These are phyloP conservation scores for Decorospora gaudefroyi DNA, from an alignment of 2,329 filamentous ascomycete genomes.

Conservation along the genomic window DNA sequence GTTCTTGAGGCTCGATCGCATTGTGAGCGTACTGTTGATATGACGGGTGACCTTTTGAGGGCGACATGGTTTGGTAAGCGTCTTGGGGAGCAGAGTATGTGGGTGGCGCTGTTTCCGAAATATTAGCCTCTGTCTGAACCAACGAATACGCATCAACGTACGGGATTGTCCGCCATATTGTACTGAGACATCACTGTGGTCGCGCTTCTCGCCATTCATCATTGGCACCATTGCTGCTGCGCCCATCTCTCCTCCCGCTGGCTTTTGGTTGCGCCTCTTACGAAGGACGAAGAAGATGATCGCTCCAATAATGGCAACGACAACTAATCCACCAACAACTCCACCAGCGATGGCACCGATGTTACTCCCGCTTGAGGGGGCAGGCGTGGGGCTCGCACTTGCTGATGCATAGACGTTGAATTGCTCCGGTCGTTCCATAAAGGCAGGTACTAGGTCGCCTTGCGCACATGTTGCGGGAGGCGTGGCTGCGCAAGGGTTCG, in stretches of 20 bases:
- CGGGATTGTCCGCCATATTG: conserved; percentile 29
- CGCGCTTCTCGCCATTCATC: conserved; percentile 19
- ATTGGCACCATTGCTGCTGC: conserved; percentile 18
- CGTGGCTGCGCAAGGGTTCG: conserved; percentile 40
- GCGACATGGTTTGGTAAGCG: conserved; percentile 17
- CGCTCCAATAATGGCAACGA: conserved; percentile 29
- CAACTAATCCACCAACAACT: conserved; percentile 34
- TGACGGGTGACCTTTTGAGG: conserved; percentile 15
- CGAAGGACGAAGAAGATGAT: conserved; percentile 32
- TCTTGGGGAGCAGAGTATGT: conserved; percentile 31
- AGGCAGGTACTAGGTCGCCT: conserved; percentile 35
- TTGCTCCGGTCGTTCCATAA: conserved; percentile 27
- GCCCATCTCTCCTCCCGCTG: conserved; percentile 5
- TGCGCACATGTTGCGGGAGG: conserved; percentile 31
- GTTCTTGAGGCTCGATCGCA: conserved; percentile 23
- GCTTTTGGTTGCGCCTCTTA: conserved; percentile 17
- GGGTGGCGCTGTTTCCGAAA: conserved; percentile 28
- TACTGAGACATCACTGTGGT: conserved; percentile 10
- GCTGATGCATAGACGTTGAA: conserved; percentile 22
- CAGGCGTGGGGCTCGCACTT: conserved; percentile 2
- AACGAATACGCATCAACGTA: conserved; percentile 21
- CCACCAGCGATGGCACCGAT: conserved; percentile 37
- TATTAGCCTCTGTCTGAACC: no score
- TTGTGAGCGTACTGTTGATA: conserved; percentile 26
- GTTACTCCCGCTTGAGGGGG: conserved; percentile 10